Percentiles rank a stretch among this genome's conserved stretches.
phyloP scores from a whole-genome alignment of 495 filamentous ascomycete genomes.

The Penicillium samsonianum region DNA sequence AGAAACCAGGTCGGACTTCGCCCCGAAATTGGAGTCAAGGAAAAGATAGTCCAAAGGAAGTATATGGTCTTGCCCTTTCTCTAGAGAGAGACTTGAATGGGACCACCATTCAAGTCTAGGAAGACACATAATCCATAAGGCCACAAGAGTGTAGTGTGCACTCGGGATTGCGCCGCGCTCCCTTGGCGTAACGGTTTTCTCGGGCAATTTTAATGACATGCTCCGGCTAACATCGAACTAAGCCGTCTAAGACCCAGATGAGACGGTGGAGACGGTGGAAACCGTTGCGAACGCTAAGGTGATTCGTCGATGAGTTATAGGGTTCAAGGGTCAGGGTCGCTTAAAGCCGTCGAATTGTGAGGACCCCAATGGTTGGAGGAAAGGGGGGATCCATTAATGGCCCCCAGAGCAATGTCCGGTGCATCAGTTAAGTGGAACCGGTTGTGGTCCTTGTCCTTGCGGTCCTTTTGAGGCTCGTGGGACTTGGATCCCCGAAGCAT shows the following conservation, averaged over 20 bases:
- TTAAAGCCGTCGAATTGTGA: slow-evolving; percentile 20
- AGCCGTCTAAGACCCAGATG: slow-evolving; percentile 22
- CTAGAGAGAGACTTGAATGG: background rate
- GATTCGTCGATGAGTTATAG: slow-evolving; percentile 24
- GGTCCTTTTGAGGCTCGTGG: slow-evolving; percentile 27
- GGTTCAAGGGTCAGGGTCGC: slow-evolving; percentile 30
- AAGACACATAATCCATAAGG: slow-evolving; percentile 8
- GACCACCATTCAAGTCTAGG: background rate
- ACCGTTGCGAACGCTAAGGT: background rate
- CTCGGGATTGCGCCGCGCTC: slow-evolving; percentile 24
- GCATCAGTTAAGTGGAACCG: slow-evolving; percentile 34
- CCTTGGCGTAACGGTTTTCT: slow-evolving; percentile 46
- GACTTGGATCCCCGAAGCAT: slow-evolving; percentile 6
- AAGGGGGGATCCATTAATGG: slow-evolving; percentile 5
- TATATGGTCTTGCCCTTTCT: background rate
- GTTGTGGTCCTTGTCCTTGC: background rate
- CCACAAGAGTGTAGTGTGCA: slow-evolving; percentile 30
- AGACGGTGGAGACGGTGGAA: slow-evolving; percentile 14
- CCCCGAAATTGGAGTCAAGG: slow-evolving; percentile 7
- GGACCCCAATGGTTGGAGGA: slow-evolving; percentile 10
- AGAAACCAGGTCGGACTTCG: slow-evolving; percentile 20
- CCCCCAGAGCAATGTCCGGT: slow-evolving; percentile 27
- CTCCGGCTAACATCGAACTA: slow-evolving; percentile 28
- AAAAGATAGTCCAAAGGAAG: background rate
- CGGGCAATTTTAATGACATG: slow-evolving; percentile 27